phyloP scores from a whole-genome alignment of 228 moss, liverwort and hornwort species.

The Sphagnum magellanicum region DNA sequence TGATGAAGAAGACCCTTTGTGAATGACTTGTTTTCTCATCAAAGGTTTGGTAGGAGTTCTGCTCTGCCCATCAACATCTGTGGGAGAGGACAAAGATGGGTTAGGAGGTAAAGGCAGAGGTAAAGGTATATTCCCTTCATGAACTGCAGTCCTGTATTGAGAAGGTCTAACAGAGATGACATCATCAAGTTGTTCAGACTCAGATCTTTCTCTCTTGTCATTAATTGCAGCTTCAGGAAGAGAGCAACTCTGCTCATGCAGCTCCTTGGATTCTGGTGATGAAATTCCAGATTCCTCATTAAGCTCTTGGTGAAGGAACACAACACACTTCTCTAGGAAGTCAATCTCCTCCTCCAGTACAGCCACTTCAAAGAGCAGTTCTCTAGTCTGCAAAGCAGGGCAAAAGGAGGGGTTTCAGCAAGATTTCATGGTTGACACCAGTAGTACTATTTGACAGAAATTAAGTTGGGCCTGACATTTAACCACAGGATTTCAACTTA shows the following conservation, averaged over 20 bases:
- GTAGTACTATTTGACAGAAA: too few relatives aligned
- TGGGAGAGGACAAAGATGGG: conserved; percentile 16
- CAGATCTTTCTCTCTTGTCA: background rate
- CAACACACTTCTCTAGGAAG: conserved; percentile 55
- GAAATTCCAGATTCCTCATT: conserved; percentile 9
- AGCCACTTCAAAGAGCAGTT: conserved; percentile 56
- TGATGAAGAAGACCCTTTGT: conserved; percentile 43
- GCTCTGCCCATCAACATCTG: conserved; percentile 11
- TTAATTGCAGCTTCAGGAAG: background rate
- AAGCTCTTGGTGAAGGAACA: conserved; percentile 37
- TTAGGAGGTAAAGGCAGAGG: conserved; percentile 18
- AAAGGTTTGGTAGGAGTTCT: conserved; percentile 18
- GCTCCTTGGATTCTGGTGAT: conserved; percentile 6
- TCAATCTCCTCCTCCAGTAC: conserved; percentile 48
- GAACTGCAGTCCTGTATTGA: background rate
- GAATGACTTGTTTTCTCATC: conserved; percentile 39
- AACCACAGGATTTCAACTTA: too few relatives aligned
- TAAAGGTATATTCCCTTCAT: conserved; percentile 17
- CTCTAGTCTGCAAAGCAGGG: conserved; percentile 33
- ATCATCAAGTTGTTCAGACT: background rate
- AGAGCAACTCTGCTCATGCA: background rate
- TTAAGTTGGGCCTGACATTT: too few relatives aligned
- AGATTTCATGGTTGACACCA: too few relatives aligned
- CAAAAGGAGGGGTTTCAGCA: too few relatives aligned
- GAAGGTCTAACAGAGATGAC: background rate